Percentiles rank a stretch among this genome's conserved stretches.
Conservation (phyloP, 1,139 yeast genomes). For the Groenewaldozyma sp. region DNA sequence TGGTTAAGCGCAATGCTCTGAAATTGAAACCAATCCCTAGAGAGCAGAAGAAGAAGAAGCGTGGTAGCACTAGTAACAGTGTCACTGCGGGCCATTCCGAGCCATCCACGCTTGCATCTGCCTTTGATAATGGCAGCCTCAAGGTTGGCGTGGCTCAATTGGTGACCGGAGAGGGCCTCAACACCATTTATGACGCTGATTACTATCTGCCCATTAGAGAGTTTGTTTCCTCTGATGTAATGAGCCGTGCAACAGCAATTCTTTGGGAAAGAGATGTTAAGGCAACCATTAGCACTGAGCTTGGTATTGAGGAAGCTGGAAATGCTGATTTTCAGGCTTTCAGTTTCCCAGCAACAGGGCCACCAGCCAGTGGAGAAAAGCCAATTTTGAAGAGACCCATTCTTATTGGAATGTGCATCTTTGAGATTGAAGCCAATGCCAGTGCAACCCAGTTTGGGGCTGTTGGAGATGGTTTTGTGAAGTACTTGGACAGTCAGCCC, state of each 20-base stretch:
- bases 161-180: background rate
- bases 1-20: conserved; percentile 6
- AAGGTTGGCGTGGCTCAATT: background rate
- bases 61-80: no score
- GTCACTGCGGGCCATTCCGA: background rate
- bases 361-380: background rate
- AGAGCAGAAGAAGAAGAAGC: background rate
- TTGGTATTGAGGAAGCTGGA: conserved; percentile 1
- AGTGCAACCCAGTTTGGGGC: no score
- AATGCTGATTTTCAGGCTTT: conserved; percentile 2
- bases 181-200: background rate
- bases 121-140: background rate
- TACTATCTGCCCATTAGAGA: background rate
- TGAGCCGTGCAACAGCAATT: background rate
- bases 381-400: background rate
- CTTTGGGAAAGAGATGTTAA: background rate
- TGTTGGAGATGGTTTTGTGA: background rate
- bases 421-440: background rate
- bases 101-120: background rate
- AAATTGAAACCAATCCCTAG: conserved; percentile 1
- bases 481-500: background rate
- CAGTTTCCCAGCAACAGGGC: background rate
- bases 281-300: background rate
- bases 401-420: background rate
- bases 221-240: background rate